phyloP scores from a whole-genome alignment of 2,329 filamentous ascomycete genomes.

The Falciphora oryzae region DNA sequence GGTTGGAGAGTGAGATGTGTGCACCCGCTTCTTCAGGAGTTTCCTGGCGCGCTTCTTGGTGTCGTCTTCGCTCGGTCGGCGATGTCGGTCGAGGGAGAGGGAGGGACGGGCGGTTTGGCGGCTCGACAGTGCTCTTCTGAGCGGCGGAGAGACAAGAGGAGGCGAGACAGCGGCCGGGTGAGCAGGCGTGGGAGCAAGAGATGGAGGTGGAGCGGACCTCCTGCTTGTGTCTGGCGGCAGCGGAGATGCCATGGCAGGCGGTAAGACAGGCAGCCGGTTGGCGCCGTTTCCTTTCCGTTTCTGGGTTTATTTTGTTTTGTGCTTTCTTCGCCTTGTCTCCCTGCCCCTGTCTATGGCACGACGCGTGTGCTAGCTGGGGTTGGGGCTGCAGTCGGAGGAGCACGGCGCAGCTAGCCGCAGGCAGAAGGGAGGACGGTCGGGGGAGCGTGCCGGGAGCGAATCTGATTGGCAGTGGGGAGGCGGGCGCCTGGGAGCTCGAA shows the following conservation, averaged over 20 bases:
- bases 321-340: background rate
- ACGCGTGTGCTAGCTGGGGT: background rate
- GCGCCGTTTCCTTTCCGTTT: background rate
- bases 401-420: background rate
- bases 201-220: background rate
- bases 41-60: constrained; percentile 35
- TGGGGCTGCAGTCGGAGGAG: background rate
- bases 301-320: background rate
- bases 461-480: background rate
- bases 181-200: background rate
- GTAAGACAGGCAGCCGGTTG: background rate
- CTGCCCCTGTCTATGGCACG: background rate
- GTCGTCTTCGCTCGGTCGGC: constrained; percentile 25
- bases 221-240: background rate
- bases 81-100: constrained; percentile 1
- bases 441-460: background rate
- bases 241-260: background rate
- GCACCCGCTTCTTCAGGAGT: constrained; percentile 38
- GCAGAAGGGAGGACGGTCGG: background rate
- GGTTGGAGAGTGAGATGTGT: constrained; percentile 31
- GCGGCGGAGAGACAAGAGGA: constrained; percentile 4
- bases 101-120: background rate
- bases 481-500: background rate
- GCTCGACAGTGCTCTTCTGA: constrained; percentile 3
- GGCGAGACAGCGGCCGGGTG: background rate